Base-by-base conservation (phyloP, 2,329 filamentous ascomycete species). In the Epichloe bromicola region DNA sequence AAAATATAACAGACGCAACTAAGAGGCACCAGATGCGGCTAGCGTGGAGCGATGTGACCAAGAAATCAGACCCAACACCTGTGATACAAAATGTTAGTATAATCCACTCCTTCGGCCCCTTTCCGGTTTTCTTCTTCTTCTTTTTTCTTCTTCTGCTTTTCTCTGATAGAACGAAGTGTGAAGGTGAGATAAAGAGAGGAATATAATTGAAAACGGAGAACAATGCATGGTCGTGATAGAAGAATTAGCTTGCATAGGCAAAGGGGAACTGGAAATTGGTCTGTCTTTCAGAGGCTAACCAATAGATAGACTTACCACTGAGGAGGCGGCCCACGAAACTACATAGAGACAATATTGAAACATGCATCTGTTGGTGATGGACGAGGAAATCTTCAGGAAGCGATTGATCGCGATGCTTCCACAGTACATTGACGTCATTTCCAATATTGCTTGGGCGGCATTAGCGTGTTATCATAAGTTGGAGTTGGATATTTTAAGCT, bases 11-110 rank as follows among this genome's bases (percentile, higher is more conserved):
- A 33, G 86, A 82, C 1, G 89, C 88, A 19, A 85, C 67, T 41
- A 91, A 84, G 2, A 96, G 76, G 59, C 90, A 96, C 93, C 93
- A 98, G 58, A 91, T 83, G 3, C 93, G 86, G 48, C 85, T 93
- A 56, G 86, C 83, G 56, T 83, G 75, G 12, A 94, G 74, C 30
- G 79, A 79, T 66, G 91, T 93, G 54, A 95, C 86, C 17, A 98
- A 77, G 48, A 94, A 77, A 64, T 98, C 93, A 38, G 88, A 95
- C 37, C 91, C 91, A 52, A 95, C 87, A 42, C 93, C 85, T 83
- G 36, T 17, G 42, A 33, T 17, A 14, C 3, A 30, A 14, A 20
- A 10, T 12, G 33, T 53, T 40, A 53, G 51, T 8, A 49, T 30
- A 15, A 34, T 43, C 30, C 30, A 11, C 23, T 30, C 10, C 20